phyloP scores from a whole-genome alignment of 371 early-diverging fungal genomes.

The Mortierella sp. region DNA sequence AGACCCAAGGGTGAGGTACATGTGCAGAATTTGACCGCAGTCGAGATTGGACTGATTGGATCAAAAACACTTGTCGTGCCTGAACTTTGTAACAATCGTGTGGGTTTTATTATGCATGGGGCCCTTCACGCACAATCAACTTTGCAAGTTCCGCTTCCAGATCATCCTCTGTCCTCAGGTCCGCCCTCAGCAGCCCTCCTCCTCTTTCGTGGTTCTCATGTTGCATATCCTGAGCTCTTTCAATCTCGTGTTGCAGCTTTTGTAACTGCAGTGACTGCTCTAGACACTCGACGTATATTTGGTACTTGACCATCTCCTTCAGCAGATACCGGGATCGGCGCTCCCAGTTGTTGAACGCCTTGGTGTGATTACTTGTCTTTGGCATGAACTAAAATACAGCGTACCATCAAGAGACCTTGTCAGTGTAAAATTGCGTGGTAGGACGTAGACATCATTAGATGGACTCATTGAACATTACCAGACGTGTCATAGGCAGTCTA shows the following conservation, averaged over 20 bases:
- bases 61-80: no score
- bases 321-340: constrained; percentile 84
- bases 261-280: constrained; percentile 67
- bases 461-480: constrained; percentile 54
- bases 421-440: no score
- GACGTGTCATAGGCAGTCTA: constrained; percentile 56
- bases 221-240: not conserved
- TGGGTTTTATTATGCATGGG: no score
- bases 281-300: constrained; percentile 83
- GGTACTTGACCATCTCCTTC: constrained; percentile 89
- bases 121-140: constrained; percentile 20
- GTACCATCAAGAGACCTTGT: no score
- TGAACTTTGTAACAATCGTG: no score
- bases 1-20: no score
- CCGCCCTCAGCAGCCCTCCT: not conserved
- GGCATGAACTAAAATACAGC: constrained; percentile 59
- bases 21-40: no score
- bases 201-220: not conserved
- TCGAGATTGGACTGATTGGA: no score
- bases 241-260: constrained; percentile 9
- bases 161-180: constrained; percentile 9
- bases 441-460: no score
- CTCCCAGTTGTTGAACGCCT: constrained; percentile 89
- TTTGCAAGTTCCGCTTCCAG: constrained; percentile 21
- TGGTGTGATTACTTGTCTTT: constrained; percentile 67